Evolutionary conservation across 139 green algal genomes (phyloP), one percentile per base, ranked within the genome.

Genomic region (Chlamydomonas applanata): DNA sequence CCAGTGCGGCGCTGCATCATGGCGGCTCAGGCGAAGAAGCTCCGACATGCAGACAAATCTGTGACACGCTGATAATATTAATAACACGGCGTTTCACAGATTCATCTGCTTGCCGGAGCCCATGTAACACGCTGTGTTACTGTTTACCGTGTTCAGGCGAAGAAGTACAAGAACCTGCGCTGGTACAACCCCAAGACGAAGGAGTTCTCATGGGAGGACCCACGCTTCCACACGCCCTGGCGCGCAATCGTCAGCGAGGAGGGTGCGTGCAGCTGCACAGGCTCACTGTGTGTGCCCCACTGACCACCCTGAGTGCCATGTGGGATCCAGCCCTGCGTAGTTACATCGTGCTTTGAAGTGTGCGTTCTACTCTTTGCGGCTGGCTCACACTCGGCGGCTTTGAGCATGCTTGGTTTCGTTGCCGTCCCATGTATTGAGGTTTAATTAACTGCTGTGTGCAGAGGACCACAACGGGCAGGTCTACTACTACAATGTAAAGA

Each of bases 401-500:
- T n/a, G n/a, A n/a, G n/a, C n/a, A n/a, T n/a, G n/a, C n/a, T n/a
- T n/a, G n/a, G n/a, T n/a, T n/a, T n/a, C n/a, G n/a, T n/a, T n/a
- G n/a, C n/a, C n/a, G n/a, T n/a, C n/a, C n/a, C n/a, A n/a, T 19
- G 40, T 11, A 49, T 49, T 49, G 40, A 7, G 7, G 40, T 72
- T 2, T 25, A 4, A 34, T 60, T 72, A 40, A 35, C 5, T n/a
- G 1, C 4, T 54, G 2, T 3, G 35, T 68, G 59, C 71, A 77
- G 71, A 45, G 7, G 61, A 25, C 9, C 49, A 71, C 40, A 11
- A 49, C 11, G 40, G 40, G 40, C 40, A 49, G 27, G 30, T 52
- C 0, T 84, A 75, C 73, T 84, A 59, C 49, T 80, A 49, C 79
- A 84, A 84, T 53, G 54, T 84, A 0, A 69, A 63, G 61, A 73